phyloP scores from a whole-genome alignment of 1,139 yeast genomes.

The Suhomyces terraborum region DNA sequence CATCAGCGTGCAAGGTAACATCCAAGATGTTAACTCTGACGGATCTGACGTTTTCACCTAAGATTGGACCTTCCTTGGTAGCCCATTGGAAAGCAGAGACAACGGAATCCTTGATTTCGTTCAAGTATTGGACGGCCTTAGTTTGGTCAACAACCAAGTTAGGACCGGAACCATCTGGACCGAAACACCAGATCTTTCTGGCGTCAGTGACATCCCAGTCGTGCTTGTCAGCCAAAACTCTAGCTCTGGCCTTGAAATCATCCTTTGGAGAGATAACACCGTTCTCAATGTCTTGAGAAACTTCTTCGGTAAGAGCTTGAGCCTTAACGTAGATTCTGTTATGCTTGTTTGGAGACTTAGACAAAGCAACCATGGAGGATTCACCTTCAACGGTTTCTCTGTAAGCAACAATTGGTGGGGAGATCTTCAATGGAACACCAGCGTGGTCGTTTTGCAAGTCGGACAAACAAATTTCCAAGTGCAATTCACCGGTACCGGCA shows the following conservation, averaged over 20 bases:
- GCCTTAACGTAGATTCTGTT: constrained; percentile 99
- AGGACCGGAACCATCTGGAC: constrained; percentile 99
- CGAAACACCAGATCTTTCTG: constrained; percentile 99
- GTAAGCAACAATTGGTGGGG: constrained; percentile 98
- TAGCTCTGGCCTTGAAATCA: constrained; percentile 99
- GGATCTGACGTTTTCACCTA: constrained; percentile 96
- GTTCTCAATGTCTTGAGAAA: constrained; percentile 84
- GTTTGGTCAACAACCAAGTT: constrained; percentile 99
- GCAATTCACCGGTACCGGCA: constrained; percentile 99
- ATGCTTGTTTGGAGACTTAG: constrained; percentile 99
- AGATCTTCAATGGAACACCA: constrained; percentile 96
- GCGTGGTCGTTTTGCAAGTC: constrained; percentile 99
- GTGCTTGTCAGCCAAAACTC: constrained; percentile 97
- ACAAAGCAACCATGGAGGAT: constrained; percentile 93
- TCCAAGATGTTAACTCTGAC: constrained; percentile 97
- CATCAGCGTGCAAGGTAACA: constrained; percentile 99
- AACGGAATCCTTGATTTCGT: constrained; percentile 99
- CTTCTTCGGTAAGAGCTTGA: constrained; percentile 94
- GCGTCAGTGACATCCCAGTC: constrained; percentile 99
- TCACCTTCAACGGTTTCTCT: constrained; percentile 96
- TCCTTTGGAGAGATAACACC: constrained; percentile 95
- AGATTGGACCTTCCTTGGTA: constrained; percentile 98
- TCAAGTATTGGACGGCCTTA: constrained; percentile 99
- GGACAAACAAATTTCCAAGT: constrained; percentile 94
- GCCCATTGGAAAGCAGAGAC: constrained; percentile 99